Conservation (phyloP, 345 rosid genomes). For the Citrus medica region DNA sequence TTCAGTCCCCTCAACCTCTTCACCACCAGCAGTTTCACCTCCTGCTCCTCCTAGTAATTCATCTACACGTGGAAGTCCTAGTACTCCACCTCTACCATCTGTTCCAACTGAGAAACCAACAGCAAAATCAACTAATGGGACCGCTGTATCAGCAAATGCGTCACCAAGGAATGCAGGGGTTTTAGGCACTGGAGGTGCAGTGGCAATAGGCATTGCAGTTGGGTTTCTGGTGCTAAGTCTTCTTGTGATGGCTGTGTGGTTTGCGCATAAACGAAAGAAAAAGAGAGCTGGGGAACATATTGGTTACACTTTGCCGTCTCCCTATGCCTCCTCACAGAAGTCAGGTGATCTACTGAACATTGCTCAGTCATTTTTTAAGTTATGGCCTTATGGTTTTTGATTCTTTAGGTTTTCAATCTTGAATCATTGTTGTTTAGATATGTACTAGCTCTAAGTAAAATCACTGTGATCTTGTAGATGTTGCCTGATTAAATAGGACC, state of each 20-base stretch:
- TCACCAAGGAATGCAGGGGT: conserved; percentile 36
- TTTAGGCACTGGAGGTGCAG: conserved; percentile 52
- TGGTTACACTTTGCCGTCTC: conserved; percentile 69
- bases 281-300: conserved; percentile 38
- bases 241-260: conserved; percentile 71
- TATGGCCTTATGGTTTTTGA: not conserved
- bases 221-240: conserved; percentile 62
- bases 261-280: conserved; percentile 54
- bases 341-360: conserved; percentile 54
- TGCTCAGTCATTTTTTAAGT: not conserved
- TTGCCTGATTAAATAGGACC: not conserved
- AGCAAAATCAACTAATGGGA: conserved; percentile 52
- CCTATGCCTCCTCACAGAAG: conserved; percentile 78
- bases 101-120: conserved; percentile 78
- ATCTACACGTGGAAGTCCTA: conserved; percentile 31
- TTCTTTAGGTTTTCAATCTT: conserved; percentile 1
- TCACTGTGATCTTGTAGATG: not conserved
- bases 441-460: not conserved
- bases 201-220: conserved; percentile 58
- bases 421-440: not conserved
- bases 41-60: conserved; percentile 51
- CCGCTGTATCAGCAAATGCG: conserved; percentile 30
- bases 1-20: conserved; percentile 44
- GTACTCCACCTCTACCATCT: conserved; percentile 51
- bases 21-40: conserved; percentile 43